Conservation (phyloP, 345 rosid genomes). For the Hibiscus trionum region DNA sequence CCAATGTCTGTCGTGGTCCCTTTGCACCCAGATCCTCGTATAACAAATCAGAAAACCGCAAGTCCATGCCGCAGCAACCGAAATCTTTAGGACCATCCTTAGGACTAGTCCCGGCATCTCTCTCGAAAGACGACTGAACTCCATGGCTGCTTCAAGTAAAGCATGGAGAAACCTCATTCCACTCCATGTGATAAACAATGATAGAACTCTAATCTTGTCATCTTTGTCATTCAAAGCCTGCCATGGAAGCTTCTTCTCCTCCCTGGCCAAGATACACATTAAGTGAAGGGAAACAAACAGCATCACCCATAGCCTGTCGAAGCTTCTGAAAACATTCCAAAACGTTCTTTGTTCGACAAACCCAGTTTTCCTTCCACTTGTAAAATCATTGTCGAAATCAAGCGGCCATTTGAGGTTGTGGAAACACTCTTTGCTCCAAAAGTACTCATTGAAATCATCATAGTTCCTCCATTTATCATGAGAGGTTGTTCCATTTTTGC, state of each 20-base stretch:
- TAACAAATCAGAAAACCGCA: constrained; percentile 56
- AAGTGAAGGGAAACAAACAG: constrained; percentile 65
- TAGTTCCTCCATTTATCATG: constrained; percentile 87
- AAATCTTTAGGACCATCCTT: constrained; percentile 66
- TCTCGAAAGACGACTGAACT: constrained; percentile 55
- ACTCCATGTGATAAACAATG: constrained; percentile 84
- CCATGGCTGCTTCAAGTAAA: constrained; percentile 58
- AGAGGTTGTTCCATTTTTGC: constrained; percentile 73
- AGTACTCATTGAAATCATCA: constrained; percentile 91
- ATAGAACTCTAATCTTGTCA: constrained; percentile 57
- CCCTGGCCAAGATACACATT: constrained; percentile 66
- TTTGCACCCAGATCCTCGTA: constrained; percentile 67
- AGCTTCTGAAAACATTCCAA: constrained; percentile 77
- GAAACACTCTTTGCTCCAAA: constrained; percentile 90
- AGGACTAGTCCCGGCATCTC: constrained; percentile 54
- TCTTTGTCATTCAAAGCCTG: constrained; percentile 34
- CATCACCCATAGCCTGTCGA: constrained; percentile 86
- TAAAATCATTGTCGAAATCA: constrained; percentile 56
- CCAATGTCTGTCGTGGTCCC: constrained; percentile 47
- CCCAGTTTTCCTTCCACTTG: constrained; percentile 81
- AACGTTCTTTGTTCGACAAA: constrained; percentile 93
- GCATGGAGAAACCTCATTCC: constrained; percentile 75
- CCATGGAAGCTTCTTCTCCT: constrained; percentile 54
- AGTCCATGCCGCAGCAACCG: constrained; percentile 62
- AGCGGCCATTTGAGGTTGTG: constrained; percentile 83